Conservation (phyloP, 2,329 filamentous ascomycete species). For the Claviceps spartinae region DNA sequence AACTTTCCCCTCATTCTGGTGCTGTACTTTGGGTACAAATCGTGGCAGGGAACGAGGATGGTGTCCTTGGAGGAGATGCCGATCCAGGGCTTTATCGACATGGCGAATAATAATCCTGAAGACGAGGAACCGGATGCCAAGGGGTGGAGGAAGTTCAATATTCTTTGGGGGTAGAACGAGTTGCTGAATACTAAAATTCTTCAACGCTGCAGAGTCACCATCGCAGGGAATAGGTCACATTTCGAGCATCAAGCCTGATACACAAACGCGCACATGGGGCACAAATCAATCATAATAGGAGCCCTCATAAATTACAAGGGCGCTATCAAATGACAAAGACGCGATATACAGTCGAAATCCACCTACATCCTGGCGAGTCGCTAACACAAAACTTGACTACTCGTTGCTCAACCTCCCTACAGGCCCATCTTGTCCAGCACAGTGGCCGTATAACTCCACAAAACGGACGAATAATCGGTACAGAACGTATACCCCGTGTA, state of each 20-base stretch:
- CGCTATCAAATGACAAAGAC: too few relatives aligned
- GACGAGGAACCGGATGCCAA: not conserved
- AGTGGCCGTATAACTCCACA: constrained; percentile 14
- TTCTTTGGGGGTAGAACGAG: constrained; percentile 8
- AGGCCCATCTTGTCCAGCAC: constrained; percentile 4
- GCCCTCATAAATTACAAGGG: too few relatives aligned
- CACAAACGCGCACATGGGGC: too few relatives aligned
- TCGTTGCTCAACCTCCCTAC: not conserved
- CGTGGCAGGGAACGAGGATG: constrained; percentile 14
- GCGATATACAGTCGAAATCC: too few relatives aligned
- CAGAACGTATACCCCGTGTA: constrained; percentile 18
- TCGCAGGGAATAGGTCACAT: not conserved
- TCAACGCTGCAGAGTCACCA: not conserved
- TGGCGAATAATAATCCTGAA: constrained; percentile 7
- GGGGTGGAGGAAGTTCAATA: constrained; percentile 10
- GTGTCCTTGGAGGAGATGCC: constrained; percentile 10
- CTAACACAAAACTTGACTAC: not conserved
- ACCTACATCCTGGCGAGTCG: not conserved
- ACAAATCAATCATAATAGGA: too few relatives aligned
- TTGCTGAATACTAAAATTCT: too few relatives aligned
- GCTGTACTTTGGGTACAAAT: constrained; percentile 43
- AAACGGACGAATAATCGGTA: constrained; percentile 13
- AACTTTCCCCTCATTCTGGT: constrained; percentile 41
- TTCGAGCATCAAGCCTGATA: too few relatives aligned
- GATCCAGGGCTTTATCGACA: constrained; percentile 9